A percentile compares a stretch with the other conserved stretches of the same genome.
Conservation (phyloP, 768 basidiomycete genomes). For the Leucosporidium scottii region DNA sequence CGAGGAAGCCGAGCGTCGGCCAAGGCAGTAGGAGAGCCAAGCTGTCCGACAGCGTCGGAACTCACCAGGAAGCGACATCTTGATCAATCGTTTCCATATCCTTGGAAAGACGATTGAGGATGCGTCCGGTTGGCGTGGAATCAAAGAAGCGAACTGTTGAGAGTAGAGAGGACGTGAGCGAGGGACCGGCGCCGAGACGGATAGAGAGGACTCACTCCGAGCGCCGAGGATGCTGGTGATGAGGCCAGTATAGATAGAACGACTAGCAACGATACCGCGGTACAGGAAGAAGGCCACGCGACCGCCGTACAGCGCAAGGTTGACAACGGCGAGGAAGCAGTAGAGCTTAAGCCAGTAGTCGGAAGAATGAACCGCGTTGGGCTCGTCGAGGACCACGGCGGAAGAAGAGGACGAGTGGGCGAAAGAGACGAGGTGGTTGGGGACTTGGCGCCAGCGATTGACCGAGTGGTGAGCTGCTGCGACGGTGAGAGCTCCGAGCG, state of each 20-base stretch:
- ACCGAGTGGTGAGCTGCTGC: background rate
- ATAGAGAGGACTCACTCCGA: constrained; percentile 3
- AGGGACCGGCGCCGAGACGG: too few species aligned
- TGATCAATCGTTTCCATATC: constrained; percentile 44
- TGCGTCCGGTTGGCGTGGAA: constrained; percentile 41
- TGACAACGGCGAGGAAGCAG: constrained; percentile 35
- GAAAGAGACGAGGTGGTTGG: background rate
- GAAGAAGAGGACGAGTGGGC: background rate
- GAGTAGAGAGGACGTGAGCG: too few species aligned
- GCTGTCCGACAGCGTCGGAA: too few species aligned
- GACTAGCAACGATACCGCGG: constrained; percentile 26
- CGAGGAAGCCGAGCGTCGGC: background rate
- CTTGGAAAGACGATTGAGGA: constrained; percentile 43
- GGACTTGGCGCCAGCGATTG: background rate
- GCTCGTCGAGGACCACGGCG: background rate
- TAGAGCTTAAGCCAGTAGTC: constrained; percentile 37
- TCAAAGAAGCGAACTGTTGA: constrained; percentile 34
- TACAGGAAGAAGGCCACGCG: constrained; percentile 28
- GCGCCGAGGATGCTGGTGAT: constrained; percentile 42
- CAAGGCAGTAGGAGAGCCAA: too few species aligned
- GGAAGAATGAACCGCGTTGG: constrained; percentile 8
- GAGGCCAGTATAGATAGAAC: constrained; percentile 39
- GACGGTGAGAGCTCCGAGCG: background rate
- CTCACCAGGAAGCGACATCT: constrained; percentile 12
- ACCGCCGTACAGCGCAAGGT: constrained; percentile 33